These are phyloP conservation scores for Stephanodiscus minutulus DNA, from an alignment of 108 stramenopile genomes.

Conservation along the genomic window DNA sequence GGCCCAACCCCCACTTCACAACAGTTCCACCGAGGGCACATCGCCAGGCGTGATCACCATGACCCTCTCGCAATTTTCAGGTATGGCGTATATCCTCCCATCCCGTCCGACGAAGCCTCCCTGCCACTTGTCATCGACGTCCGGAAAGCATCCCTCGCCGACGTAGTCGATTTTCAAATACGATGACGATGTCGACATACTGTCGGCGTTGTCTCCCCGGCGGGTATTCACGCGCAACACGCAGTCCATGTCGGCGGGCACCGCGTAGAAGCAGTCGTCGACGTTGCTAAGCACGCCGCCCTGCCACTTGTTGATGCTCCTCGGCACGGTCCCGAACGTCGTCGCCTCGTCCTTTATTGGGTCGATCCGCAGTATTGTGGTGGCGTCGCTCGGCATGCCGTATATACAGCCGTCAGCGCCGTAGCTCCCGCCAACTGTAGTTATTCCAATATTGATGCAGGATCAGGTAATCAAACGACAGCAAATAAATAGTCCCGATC, in stretches of 20 bases:
- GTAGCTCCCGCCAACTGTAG: slow-evolving; percentile 65
- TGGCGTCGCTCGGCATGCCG: slow-evolving; percentile 65
- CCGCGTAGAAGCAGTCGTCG: slow-evolving; percentile 80
- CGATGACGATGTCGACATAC: background rate
- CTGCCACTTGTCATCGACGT: slow-evolving; percentile 35
- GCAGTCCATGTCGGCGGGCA: slow-evolving; percentile 66
- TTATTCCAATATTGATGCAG: background rate
- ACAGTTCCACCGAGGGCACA: slow-evolving; percentile 31
- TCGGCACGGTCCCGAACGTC: slow-evolving; percentile 30
- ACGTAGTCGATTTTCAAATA: slow-evolving; percentile 28
- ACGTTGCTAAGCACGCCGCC: slow-evolving; percentile 66
- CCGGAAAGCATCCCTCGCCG: slow-evolving; percentile 1
- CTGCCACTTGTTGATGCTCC: slow-evolving; percentile 54
- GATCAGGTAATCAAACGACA: too few relatives aligned
- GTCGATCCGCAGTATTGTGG: slow-evolving; percentile 41
- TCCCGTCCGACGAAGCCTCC: slow-evolving; percentile 70
- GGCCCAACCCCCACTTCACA: background rate
- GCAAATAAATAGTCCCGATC: too few relatives aligned
- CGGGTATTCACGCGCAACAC: slow-evolving; percentile 71
- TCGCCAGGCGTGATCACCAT: slow-evolving; percentile 69
- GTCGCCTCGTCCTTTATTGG: slow-evolving; percentile 43
- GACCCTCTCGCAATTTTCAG: slow-evolving; percentile 73
- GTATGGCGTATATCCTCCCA: slow-evolving; percentile 77
- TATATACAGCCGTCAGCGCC: slow-evolving; percentile 87
- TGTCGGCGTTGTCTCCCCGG: background rate